Conservation (phyloP, 2,329 filamentous ascomycete genomes). For the Penicillium brasilianum region DNA sequence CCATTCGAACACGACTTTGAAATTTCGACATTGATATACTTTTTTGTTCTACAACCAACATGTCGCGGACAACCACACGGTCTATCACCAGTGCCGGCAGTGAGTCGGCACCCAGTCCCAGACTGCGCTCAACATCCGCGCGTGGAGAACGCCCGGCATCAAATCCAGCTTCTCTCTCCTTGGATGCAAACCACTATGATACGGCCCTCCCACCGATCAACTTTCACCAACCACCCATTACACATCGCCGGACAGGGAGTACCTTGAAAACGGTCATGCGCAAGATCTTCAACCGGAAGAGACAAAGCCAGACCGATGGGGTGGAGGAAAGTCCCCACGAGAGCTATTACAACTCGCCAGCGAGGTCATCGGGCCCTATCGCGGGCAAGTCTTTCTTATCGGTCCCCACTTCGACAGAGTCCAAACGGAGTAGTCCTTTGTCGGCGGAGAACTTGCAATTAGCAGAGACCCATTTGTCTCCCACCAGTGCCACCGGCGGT, state of each 20-base stretch:
- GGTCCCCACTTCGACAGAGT: conserved; percentile 33
- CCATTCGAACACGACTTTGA: not conserved
- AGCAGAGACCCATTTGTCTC: conserved; percentile 23
- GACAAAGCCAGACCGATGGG: conserved; percentile 40
- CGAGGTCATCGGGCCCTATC: conserved; percentile 20
- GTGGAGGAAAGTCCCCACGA: conserved; percentile 33
- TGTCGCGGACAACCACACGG: conserved; percentile 22
- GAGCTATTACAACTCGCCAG: conserved; percentile 19
- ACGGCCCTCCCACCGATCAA: conserved; percentile 40
- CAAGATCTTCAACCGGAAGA: conserved; percentile 49
- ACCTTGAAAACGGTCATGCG: conserved; percentile 52
- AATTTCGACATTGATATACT: not conserved
- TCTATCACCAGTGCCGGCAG: conserved; percentile 30
- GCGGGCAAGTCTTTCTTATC: conserved; percentile 29
- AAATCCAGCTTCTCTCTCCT: conserved; percentile 18
- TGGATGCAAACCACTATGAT: conserved; percentile 30
- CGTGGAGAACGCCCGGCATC: conserved; percentile 26
- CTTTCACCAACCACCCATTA: conserved; percentile 33
- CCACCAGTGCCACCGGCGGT: conserved; percentile 26
- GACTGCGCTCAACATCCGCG: conserved; percentile 18
- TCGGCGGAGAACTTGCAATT: conserved; percentile 29
- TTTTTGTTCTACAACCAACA: conserved; percentile 4
- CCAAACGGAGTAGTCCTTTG: conserved; percentile 31
- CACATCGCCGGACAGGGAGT: conserved; percentile 48
- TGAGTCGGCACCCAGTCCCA: conserved; percentile 22